Evolutionary conservation across 257 asterid genomes (phyloP).

Genomic region (Asclepias syriaca): DNA sequence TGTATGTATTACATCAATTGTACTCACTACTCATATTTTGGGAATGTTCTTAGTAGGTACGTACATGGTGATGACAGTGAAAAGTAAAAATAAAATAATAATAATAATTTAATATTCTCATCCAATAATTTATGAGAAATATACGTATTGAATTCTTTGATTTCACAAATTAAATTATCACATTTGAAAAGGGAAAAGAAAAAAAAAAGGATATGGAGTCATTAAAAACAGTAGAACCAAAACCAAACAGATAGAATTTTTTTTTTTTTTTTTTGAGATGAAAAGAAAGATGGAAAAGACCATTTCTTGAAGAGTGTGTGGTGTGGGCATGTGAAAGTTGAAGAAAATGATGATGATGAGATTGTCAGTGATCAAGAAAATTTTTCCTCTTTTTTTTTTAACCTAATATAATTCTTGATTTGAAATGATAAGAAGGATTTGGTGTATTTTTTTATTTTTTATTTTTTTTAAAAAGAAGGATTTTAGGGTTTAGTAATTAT

Average conservation of each 20-base stretch:
- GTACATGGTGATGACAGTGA: neutral
- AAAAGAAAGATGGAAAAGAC: conserved; percentile 12
- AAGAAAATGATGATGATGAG: neutral
- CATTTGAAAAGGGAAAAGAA: too few species aligned
- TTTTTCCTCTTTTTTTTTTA: conserved; percentile 1
- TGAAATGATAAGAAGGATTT: too few species aligned
- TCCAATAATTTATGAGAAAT: too few species aligned
- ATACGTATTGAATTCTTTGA: too few species aligned
- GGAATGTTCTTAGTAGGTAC: conserved; percentile 5
- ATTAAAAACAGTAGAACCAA: neutral
- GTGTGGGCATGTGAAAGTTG: conserved; percentile 19
- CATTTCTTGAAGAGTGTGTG: neutral
- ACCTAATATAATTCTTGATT: too few species aligned
- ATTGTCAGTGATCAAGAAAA: conserved; percentile 27
- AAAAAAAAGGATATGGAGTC: too few species aligned
- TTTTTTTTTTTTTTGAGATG: neutral
- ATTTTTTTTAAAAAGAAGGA: too few species aligned
- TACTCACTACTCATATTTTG: neutral
- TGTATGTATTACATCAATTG: neutral
- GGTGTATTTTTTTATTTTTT: too few species aligned
- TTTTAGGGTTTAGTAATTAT: too few species aligned
- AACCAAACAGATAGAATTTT: conserved; percentile 26
- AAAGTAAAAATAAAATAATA: too few species aligned
- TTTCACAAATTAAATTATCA: too few species aligned
- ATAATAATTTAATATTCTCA: too few species aligned